Percentiles rank a stretch among this genome's conserved stretches.
These are phyloP conservation scores for Hortiboletus rubellus DNA, from an alignment of 1,284 basidiomycete species.

Conservation along the genomic window DNA sequence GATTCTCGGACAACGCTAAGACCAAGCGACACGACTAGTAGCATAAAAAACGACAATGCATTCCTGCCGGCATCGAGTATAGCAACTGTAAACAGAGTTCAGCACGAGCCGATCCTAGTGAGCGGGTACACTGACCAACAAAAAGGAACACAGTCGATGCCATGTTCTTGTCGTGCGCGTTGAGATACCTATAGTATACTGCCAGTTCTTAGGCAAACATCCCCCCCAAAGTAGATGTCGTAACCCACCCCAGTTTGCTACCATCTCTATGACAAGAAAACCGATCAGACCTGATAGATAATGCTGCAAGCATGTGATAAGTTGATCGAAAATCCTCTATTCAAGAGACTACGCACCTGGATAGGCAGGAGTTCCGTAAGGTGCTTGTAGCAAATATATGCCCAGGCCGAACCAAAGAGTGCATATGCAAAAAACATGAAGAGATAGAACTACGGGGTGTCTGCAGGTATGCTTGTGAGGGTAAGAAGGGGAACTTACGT, in stretches of 20 bases:
- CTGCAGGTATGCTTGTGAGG: constrained; percentile 1
- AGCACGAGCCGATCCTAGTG: background rate
- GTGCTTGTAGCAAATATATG: constrained; percentile 81
- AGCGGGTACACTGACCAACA: constrained; percentile 55
- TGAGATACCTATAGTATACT: constrained; percentile 89
- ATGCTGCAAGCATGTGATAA: constrained; percentile 52
- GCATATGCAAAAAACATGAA: constrained; percentile 79
- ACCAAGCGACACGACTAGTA: constrained; percentile 88
- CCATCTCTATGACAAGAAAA: constrained; percentile 92
- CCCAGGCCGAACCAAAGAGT: constrained; percentile 74
- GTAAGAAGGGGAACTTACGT: constrained; percentile 51
- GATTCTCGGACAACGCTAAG: constrained; percentile 82
- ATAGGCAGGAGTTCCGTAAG: constrained; percentile 82
- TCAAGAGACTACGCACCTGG: constrained; percentile 52
- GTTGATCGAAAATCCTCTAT: background rate
- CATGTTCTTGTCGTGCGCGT: constrained; percentile 79
- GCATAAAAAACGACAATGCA: constrained; percentile 92
- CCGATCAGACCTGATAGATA: constrained; percentile 92
- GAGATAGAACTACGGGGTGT: constrained; percentile 76
- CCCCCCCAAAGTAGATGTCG: background rate
- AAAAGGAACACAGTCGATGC: constrained; percentile 83
- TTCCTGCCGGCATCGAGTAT: constrained; percentile 94
- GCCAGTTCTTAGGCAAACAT: constrained; percentile 3
- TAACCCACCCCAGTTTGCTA: constrained; percentile 77
- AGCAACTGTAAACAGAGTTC: constrained; percentile 53